Evolutionary conservation across 2,329 filamentous ascomycete species (phyloP).

Genomic region (Epichloe bromicola): DNA sequence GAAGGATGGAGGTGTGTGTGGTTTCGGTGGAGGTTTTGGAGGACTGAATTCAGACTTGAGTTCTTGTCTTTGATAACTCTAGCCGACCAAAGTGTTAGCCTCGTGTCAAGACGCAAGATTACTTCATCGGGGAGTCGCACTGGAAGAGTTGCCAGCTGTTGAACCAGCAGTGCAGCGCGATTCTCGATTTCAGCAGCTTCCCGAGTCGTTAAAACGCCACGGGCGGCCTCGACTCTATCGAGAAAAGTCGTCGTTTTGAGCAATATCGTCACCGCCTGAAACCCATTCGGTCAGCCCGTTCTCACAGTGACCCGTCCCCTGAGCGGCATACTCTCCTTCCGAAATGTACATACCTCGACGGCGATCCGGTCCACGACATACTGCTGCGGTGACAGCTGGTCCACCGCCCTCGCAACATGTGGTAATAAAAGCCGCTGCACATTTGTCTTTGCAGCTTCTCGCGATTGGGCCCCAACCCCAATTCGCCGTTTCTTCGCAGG

Average conservation of each 20-base stretch:
- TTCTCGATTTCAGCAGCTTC: conserved; percentile 11
- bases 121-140: conserved; percentile 7
- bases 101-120: neutral
- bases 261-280: conserved; percentile 14
- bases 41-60: neutral
- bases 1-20: neutral
- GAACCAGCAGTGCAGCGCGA: conserved; percentile 11
- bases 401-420: conserved; percentile 15
- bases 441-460: conserved; percentile 12
- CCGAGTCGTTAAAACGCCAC: conserved; percentile 7
- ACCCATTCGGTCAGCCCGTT: neutral
- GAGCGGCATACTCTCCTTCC: neutral
- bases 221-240: conserved; percentile 12
- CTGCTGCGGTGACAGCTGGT: conserved; percentile 10
- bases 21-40: neutral
- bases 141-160: conserved; percentile 9
- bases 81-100: neutral
- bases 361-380: conserved; percentile 17
- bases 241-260: conserved; percentile 12
- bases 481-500: conserved; percentile 20
- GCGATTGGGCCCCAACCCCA: conserved; percentile 6
- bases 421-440: conserved; percentile 20
- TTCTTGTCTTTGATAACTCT: neutral
- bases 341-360: conserved; percentile 13
- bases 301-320: neutral